Base-by-base conservation (phyloP, 495 filamentous ascomycete genomes). In the Stereocaulon alpinum region DNA sequence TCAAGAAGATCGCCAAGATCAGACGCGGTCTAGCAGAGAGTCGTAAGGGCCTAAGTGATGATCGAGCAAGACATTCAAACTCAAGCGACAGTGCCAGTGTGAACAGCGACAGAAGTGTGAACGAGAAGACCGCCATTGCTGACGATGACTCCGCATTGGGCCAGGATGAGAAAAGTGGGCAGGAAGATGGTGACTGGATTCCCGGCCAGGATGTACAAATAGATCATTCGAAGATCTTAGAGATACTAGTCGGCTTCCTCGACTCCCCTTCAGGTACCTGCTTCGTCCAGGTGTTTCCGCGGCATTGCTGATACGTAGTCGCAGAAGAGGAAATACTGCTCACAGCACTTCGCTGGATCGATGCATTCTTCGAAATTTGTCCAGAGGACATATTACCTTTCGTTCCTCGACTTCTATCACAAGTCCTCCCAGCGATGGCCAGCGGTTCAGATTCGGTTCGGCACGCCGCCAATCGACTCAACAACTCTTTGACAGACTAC, bases 301-400 rank as follows among this genome's bases (percentile, higher is more conserved):
- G 1, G 34, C 6, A 27, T 12, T 34, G 37, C 56, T 50, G 17
- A 55, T 41, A 27, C 22, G 42, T 47, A 49, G 59, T 29, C 64
- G 47, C 61, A 84, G 91, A 96, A 64, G 89, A 96, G 70, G 87
- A 96, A 64, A 88, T 93, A 57, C 82, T 95, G 64, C 75, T 96
- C 45, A 93, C 91, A 50, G 88, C 93, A 12, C 76, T 99, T 20
- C 83, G 90, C 43, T 99, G 94, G 94, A 89, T 96, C 63, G 91
- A 96, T 60, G 85, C 84, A 47, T 96, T 99, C 67, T 89, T 99
- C 62, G 91, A 96, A 44, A 95, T 99, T 48, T 96, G 89, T 63
- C 92, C 93, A 5, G 94, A 96, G 69, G 94, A 97, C 63, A 92
- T 99, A n/a, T 79, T 99, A 40, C 86, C 86, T 2, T 97, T 97